A percentile compares a stretch with the other conserved stretches of the same genome.
Conservation (phyloP, 2,329 filamentous ascomycete species). For the Claviceps purpurea region DNA sequence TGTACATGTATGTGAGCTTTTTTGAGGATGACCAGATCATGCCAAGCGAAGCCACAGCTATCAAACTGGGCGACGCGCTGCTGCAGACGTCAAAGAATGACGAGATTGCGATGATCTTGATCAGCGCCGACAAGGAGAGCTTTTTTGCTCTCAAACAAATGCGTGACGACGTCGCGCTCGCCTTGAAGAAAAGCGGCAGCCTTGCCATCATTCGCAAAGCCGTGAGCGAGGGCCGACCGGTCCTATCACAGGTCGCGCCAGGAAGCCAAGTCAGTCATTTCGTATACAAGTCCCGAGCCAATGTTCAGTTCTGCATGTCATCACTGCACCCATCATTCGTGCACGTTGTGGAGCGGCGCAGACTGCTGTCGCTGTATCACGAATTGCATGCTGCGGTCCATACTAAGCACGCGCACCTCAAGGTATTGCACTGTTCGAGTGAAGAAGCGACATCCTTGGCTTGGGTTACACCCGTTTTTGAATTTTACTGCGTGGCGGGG, state of each 20-base stretch:
- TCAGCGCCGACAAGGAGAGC: slow-evolving; percentile 83
- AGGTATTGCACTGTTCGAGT: slow-evolving; percentile 68
- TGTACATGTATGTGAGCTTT: slow-evolving; percentile 99
- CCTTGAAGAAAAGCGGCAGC: slow-evolving; percentile 63
- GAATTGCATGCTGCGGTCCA: slow-evolving; percentile 77
- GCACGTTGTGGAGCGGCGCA: slow-evolving; percentile 44
- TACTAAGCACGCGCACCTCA: slow-evolving; percentile 68
- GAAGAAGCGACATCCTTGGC: slow-evolving; percentile 69
- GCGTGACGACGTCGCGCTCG: slow-evolving; percentile 48
- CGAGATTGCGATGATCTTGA: slow-evolving; percentile 82
- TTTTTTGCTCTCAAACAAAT: slow-evolving; percentile 80
- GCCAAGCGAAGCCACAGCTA: slow-evolving; percentile 21
- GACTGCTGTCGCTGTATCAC: slow-evolving; percentile 74
- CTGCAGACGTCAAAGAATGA: slow-evolving; percentile 46
- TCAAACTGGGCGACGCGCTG: slow-evolving; percentile 39
- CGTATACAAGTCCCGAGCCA: slow-evolving; percentile 84
- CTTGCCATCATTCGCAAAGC: slow-evolving; percentile 63
- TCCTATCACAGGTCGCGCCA: slow-evolving; percentile 61
- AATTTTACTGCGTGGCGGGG: slow-evolving; percentile 89
- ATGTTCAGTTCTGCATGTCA: slow-evolving; percentile 94
- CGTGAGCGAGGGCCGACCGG: slow-evolving; percentile 56
- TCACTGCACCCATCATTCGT: slow-evolving; percentile 58
- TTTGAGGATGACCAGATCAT: slow-evolving; percentile 41
- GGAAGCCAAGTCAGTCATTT: slow-evolving; percentile 79
- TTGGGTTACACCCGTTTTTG: slow-evolving; percentile 84